Percentiles rank a stretch among this genome's conserved stretches.
These are phyloP conservation scores for Adansonia digitata DNA, from an alignment of 345 rosid genomes.

Conservation along the genomic window DNA sequence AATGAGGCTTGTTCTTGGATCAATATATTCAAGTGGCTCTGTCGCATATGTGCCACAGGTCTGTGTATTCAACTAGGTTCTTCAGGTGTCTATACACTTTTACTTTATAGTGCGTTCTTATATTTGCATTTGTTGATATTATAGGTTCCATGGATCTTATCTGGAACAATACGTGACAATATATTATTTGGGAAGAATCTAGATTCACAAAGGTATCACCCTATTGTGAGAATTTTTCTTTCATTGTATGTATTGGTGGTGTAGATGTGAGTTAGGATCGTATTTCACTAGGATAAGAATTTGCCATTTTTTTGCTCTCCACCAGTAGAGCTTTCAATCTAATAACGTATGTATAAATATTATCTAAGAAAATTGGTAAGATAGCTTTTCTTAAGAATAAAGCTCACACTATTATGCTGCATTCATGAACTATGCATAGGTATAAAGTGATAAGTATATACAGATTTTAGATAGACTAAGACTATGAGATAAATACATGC, in stretches of 20 bases:
- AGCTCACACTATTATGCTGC: too few species aligned
- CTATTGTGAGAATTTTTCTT: constrained; percentile 7
- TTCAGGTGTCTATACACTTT: constrained; percentile 11
- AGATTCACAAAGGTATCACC: constrained; percentile 55
- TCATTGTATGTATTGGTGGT: background rate
- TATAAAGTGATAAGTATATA: too few species aligned
- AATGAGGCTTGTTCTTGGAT: constrained; percentile 58
- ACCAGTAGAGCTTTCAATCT: background rate
- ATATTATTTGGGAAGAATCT: constrained; percentile 62
- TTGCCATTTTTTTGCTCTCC: background rate
- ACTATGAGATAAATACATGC: too few species aligned
- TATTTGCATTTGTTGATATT: constrained; percentile 20
- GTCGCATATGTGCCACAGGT: constrained; percentile 93
- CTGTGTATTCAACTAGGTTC: constrained; percentile 14
- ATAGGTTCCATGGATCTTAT: constrained; percentile 89
- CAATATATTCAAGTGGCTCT: constrained; percentile 48
- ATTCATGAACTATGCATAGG: too few species aligned
- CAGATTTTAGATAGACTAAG: too few species aligned
- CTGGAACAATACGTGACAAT: constrained; percentile 80
- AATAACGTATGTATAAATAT: background rate
- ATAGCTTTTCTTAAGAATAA: too few species aligned
- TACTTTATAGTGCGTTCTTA: constrained; percentile 14
- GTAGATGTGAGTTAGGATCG: background rate
- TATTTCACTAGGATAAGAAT: background rate
- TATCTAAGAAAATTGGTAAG: too few species aligned